Evolutionary conservation across 495 filamentous ascomycete genomes (phyloP).

Genomic region (Alectoria sarmentosa): DNA sequence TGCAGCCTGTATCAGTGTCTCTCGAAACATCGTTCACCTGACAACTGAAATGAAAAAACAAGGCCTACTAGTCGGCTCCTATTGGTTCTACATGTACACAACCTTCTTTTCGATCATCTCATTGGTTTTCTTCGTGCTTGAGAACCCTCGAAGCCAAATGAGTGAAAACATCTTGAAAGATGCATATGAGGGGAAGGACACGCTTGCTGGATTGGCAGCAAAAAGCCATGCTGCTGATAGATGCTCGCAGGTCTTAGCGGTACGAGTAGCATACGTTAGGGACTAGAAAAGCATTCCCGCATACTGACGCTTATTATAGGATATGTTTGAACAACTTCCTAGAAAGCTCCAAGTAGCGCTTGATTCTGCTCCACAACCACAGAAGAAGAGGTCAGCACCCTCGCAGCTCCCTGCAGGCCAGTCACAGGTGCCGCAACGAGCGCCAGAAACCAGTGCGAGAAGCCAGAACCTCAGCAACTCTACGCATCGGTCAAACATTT

Average conservation of each 20-base stretch:
- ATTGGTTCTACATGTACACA: slow-evolving; percentile 96
- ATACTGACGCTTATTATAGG: slow-evolving; percentile 37
- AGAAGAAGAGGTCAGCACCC: slow-evolving; percentile 53
- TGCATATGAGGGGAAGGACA: slow-evolving; percentile 73
- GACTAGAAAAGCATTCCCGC: background rate
- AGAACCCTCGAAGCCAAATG: slow-evolving; percentile 72
- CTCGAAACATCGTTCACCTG: slow-evolving; percentile 91
- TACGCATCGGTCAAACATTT: slow-evolving; percentile 12
- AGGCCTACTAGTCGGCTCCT: slow-evolving; percentile 76
- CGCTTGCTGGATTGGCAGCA: slow-evolving; percentile 68
- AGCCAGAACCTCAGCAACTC: slow-evolving; percentile 13
- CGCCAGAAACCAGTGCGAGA: slow-evolving; percentile 21
- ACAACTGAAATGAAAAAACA: slow-evolving; percentile 81
- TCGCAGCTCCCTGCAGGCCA: slow-evolving; percentile 36
- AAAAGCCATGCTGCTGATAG: slow-evolving; percentile 84
- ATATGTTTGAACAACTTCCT: slow-evolving; percentile 76
- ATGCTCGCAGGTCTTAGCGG: slow-evolving; percentile 67
- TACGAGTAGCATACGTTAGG: slow-evolving; percentile 34
- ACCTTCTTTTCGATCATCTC: slow-evolving; percentile 92
- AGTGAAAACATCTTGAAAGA: slow-evolving; percentile 74
- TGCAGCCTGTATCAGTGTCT: slow-evolving; percentile 84
- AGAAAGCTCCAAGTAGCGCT: slow-evolving; percentile 41
- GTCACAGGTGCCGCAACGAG: slow-evolving; percentile 29
- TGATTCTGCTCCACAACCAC: slow-evolving; percentile 32
- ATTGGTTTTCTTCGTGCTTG: slow-evolving; percentile 80